phyloP scores from a whole-genome alignment of 129 eudicot genomes.

The Arctium minus region DNA sequence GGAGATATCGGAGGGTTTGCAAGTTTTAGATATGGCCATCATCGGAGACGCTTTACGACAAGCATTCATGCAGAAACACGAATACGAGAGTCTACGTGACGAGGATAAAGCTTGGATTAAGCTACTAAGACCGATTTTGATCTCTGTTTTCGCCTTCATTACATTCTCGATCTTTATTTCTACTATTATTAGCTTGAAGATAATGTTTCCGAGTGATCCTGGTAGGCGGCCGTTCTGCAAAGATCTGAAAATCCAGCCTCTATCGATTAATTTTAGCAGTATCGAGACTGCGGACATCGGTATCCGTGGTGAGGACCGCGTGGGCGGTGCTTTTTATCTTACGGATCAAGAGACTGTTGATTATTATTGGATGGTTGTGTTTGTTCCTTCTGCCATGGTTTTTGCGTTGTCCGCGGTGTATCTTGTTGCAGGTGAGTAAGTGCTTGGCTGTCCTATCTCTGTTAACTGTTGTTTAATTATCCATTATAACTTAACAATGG shows the following conservation, averaged over 20 bases:
- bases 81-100: conserved; percentile 70
- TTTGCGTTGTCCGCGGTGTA: conserved; percentile 43
- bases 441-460: not conserved
- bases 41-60: conserved; percentile 87
- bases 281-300: conserved; percentile 11
- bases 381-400: conserved; percentile 61
- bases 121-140: conserved; percentile 48
- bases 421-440: conserved; percentile 69
- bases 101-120: conserved; percentile 73
- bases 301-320: conserved; percentile 37
- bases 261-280: conserved; percentile 42
- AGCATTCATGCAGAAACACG: conserved; percentile 93
- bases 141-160: conserved; percentile 24
- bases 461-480: not conserved
- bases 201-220: conserved; percentile 63
- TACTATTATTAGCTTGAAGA: conserved; percentile 60
- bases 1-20: not conserved
- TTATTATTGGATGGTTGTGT: conserved; percentile 91
- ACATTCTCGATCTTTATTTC: conserved; percentile 48
- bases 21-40: conserved; percentile 37
- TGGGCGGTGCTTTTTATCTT: conserved; percentile 62
- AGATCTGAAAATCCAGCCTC: conserved; percentile 60
- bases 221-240: conserved; percentile 66
- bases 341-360: conserved; percentile 94
- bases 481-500: not conserved